These are phyloP conservation scores for Chaetomidium leptoderma DNA, from an alignment of 495 filamentous ascomycete species.

Conservation along the genomic window DNA sequence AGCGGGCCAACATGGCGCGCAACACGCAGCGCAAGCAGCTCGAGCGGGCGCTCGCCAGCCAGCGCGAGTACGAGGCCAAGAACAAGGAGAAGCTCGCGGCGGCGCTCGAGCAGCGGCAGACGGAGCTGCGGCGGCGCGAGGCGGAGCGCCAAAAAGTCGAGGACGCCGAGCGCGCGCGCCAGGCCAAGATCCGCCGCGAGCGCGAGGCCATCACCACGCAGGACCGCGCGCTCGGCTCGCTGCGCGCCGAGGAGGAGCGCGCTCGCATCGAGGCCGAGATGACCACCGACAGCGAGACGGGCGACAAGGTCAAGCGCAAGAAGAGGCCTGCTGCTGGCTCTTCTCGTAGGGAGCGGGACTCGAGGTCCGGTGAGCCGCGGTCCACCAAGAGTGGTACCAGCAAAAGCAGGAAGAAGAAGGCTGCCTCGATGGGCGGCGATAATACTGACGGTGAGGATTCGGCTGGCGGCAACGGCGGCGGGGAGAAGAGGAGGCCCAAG, in stretches of 20 bases:
- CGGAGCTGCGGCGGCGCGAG: constrained; percentile 67
- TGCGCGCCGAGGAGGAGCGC: constrained; percentile 68
- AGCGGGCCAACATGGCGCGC: constrained; percentile 91
- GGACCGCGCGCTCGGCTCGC: constrained; percentile 64
- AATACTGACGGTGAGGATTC: constrained; percentile 29
- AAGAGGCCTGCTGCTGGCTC: constrained; percentile 54
- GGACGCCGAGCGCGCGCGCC: constrained; percentile 62
- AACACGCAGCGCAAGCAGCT: constrained; percentile 91
- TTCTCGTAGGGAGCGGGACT: constrained; percentile 5
- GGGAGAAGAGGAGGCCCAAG: constrained; percentile 42
- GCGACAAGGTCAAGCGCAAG: constrained; percentile 69
- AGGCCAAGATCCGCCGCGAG: constrained; percentile 75
- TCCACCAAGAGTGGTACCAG: constrained; percentile 6
- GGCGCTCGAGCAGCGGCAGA: constrained; percentile 71
- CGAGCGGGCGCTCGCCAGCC: constrained; percentile 73
- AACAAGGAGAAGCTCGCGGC: constrained; percentile 78
- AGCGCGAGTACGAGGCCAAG: constrained; percentile 88
- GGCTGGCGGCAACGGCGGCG: constrained; percentile 44
- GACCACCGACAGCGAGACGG: constrained; percentile 72
- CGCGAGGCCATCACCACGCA: constrained; percentile 71
- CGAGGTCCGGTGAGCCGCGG: constrained; percentile 15
- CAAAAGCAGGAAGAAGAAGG: constrained; percentile 20
- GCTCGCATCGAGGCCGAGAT: constrained; percentile 62
- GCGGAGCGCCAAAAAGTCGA: constrained; percentile 56
- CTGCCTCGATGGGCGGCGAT: background rate